Evolutionary conservation across 1,284 basidiomycete genomes (phyloP), one percentile per base, ranked within the genome.

Genomic region (Moesziomyces aphidis): DNA sequence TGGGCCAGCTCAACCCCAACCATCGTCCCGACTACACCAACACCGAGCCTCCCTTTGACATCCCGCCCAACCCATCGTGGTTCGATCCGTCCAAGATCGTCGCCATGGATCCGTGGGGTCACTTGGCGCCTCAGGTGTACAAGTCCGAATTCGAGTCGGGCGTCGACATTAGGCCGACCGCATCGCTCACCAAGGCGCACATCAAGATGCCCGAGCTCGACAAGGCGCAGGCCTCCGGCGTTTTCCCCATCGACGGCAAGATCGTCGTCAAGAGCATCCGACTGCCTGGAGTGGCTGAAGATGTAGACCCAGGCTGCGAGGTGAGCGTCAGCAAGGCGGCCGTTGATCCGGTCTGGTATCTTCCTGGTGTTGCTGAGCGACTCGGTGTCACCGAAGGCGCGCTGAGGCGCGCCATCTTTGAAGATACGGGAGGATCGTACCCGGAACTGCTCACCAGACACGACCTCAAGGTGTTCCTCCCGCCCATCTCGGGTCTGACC

Each of bases 361-460:
- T 98, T 0, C 95, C 96, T 43, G 94, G 95, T n/a, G 90, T 83
- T 7, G 79, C 79, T 4, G 76, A 79, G 43, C 63, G 78, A 9
- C 63, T 82, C 19, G 79, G 80, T 22, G 53, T 85, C 53, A 92
- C 93, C 0, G 96, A 98, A 85, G 89, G 88, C 11, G 86, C 93
- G 1, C 89, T 98, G 10, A 90, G 95, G 36, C 89, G 95, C 22
- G 92, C 93, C 0, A 87, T 98, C 34, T 98, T 97, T 77, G 95
- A 97, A 84, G 95, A 97, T 65, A 87, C 87, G 5, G 94, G 94
- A 78, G 95, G 94, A 80, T 95, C 95, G 91, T 96, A 97, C 85
- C 95, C 95, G 2, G 95, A 98, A 80, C 89, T 98, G 50, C 91
- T 98, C 77, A 97, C 95, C 11, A 90, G 95, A 17, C 94, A 93